Base-by-base conservation (phyloP, 2,329 filamentous ascomycete species). In the Paramyrothecium sp. region DNA sequence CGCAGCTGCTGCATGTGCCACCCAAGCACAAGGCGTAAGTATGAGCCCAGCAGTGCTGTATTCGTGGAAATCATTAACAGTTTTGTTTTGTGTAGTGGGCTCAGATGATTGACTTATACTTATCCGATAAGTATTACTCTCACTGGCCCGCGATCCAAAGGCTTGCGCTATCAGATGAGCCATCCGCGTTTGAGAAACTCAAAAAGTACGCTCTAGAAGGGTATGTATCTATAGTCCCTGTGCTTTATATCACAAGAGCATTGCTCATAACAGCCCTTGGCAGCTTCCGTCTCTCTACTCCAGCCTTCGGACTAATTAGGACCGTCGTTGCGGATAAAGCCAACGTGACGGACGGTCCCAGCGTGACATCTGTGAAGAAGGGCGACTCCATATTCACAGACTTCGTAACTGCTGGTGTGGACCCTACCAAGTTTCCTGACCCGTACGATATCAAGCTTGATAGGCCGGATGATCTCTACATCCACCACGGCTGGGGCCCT, bases 1-100 rank as follows among this genome's bases (percentile, higher is more conserved):
- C 2, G 80, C 82, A 10, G 76, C 78, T 21, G 80, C 81, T 1
- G 81, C 84, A 66, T 78, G 84, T 2, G 82, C 84, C 11, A 86
- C 82, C 64, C 84, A 88, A 68, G 80, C 80, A 10, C 80, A 84
- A 33, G 55, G 55, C 17, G 77, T 48, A 51, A 51, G 30, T 16
- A 26, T 55, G 34, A 49, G 44, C 13, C 44, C 13, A 51, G 11
- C 34, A 11, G n/a, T n/a, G 34, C 11, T 41, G 34, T n/a, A 41
- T 11, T 11, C n/a, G 11, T 41, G 34, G 11, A 41, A 11, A 41
- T n/a, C 11, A n/a, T n/a, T 41, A 41, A 41, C 34, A 41, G n/a
- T n/a, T n/a, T n/a, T n/a, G n/a, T n/a, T n/a, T 22, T 30, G 16
- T 30, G 41, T 23, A 74, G 66, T 82, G 83, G 64, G 79, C 79